These are phyloP conservation scores for Borovskyia barvae DNA, from an alignment of 208 protist genomes.

Conservation along the genomic window DNA sequence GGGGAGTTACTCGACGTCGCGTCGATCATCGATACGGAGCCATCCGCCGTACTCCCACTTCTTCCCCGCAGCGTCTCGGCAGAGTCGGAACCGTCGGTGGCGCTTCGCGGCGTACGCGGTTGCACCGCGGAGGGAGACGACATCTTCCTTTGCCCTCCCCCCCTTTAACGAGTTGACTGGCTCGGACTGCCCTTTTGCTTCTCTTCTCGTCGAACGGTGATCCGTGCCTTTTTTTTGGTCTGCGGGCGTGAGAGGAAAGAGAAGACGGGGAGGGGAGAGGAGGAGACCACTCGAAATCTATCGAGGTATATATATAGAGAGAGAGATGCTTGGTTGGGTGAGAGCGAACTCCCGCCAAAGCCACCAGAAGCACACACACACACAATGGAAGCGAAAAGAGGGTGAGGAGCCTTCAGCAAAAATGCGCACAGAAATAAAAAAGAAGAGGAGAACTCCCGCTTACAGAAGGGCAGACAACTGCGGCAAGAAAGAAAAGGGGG, in stretches of 20 bases:
- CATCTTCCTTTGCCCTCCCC: no score
- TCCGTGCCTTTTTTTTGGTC: no score
- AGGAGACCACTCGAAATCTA: no score
- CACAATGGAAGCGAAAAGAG: neutral
- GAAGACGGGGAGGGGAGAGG: neutral
- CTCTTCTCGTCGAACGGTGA: no score
- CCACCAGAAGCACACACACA: neutral
- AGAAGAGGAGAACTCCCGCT: no score
- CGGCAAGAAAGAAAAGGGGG: neutral
- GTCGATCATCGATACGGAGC: neutral
- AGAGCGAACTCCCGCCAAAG: no score
- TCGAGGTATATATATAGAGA: no score
- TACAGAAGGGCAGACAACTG: neutral
- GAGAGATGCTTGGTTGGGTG: no score
- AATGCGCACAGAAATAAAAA: no score
- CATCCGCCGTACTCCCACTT: slow-evolving; percentile 5
- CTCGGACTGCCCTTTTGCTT: no score
- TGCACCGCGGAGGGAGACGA: neutral
- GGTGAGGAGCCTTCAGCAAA: no score
- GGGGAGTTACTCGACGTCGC: neutral
- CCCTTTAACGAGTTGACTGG: no score
- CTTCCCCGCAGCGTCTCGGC: slow-evolving; percentile 1
- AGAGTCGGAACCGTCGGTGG: slow-evolving; percentile 15
- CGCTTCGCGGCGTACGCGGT: slow-evolving; percentile 9
- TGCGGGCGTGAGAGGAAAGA: neutral